These are phyloP conservation scores for Hypoxylon fuscum DNA, from an alignment of 495 filamentous ascomycete species.

Conservation along the genomic window DNA sequence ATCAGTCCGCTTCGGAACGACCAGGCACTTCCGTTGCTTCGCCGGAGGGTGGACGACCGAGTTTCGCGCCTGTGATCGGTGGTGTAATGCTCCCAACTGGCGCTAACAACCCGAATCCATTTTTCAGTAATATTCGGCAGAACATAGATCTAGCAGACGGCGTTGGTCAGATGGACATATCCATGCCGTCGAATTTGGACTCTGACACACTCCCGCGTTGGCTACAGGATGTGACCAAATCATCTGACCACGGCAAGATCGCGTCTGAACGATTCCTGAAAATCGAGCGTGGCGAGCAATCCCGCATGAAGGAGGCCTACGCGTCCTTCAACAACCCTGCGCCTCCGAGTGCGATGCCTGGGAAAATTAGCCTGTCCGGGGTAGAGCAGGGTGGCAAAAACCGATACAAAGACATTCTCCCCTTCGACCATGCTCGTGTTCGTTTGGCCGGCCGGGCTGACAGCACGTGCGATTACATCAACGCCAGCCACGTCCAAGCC, in stretches of 20 bases:
- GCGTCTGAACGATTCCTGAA: slow-evolving; percentile 84
- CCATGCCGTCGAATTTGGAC: slow-evolving; percentile 68
- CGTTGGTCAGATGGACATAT: slow-evolving; percentile 87
- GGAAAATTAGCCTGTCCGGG: slow-evolving; percentile 72
- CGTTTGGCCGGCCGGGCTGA: slow-evolving; percentile 72
- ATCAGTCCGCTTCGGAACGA: slow-evolving; percentile 46
- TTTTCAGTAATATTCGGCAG: slow-evolving; percentile 95
- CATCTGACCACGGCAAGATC: slow-evolving; percentile 75
- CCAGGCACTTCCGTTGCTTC: slow-evolving; percentile 56
- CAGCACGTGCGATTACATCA: slow-evolving; percentile 94
- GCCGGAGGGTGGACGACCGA: slow-evolving; percentile 45
- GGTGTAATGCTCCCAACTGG: slow-evolving; percentile 83
- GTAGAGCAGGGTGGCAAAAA: slow-evolving; percentile 96
- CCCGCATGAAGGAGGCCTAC: slow-evolving; percentile 91
- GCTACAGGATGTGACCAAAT: slow-evolving; percentile 73
- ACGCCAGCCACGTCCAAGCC: slow-evolving; percentile 86
- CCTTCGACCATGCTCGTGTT: slow-evolving; percentile 93
- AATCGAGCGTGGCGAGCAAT: slow-evolving; percentile 85
- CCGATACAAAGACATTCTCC: slow-evolving; percentile 96
- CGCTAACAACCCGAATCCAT: slow-evolving; percentile 77
- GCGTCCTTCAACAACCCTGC: slow-evolving; percentile 61
- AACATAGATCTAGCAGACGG: slow-evolving; percentile 96
- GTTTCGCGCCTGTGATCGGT: slow-evolving; percentile 79
- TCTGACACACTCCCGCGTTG: slow-evolving; percentile 73
- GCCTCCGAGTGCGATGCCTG: slow-evolving; percentile 12